Evolutionary conservation across 257 asterid genomes (phyloP).

Genomic region (Eustoma russellianum): DNA sequence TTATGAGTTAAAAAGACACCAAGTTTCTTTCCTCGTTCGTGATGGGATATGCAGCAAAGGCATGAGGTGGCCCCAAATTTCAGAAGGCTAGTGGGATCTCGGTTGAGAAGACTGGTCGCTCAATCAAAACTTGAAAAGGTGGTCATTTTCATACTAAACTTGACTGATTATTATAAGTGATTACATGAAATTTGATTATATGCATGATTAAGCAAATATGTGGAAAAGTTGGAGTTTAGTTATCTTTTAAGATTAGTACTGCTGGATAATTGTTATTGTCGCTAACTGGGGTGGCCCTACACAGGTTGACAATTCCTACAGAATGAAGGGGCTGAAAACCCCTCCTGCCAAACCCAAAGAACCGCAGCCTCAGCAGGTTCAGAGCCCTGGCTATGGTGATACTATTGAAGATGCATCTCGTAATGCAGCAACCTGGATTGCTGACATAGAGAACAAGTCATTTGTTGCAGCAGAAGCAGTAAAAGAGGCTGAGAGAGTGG

Average conservation of each 20-base stretch:
- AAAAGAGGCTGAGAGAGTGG: conserved; percentile 71
- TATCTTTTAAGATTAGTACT: background rate
- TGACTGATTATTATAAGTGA: background rate
- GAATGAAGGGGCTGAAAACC: conserved; percentile 34
- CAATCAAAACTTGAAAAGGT: conserved; percentile 93
- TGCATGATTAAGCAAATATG: background rate
- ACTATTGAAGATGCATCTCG: conserved; percentile 53
- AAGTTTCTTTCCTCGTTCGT: too few relatives aligned
- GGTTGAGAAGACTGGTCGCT: conserved; percentile 83
- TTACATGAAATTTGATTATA: background rate
- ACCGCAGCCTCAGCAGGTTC: conserved; percentile 30
- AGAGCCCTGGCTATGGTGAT: conserved; percentile 37
- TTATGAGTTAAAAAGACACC: background rate
- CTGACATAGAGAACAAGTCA: conserved; percentile 80
- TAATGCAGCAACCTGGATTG: conserved; percentile 45
- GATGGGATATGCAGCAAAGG: conserved; percentile 43
- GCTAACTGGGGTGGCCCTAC: conserved; percentile 2
- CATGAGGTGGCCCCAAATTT: conserved; percentile 72
- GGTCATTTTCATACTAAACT: conserved; percentile 1
- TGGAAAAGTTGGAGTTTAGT: background rate
- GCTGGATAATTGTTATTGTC: background rate
- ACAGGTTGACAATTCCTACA: conserved; percentile 57
- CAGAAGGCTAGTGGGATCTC: conserved; percentile 58
- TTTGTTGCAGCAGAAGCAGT: conserved; percentile 68
- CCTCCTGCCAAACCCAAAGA: conserved; percentile 31